Conservation (phyloP, 257 asterid genomes). For the Sherardia arvensis region DNA sequence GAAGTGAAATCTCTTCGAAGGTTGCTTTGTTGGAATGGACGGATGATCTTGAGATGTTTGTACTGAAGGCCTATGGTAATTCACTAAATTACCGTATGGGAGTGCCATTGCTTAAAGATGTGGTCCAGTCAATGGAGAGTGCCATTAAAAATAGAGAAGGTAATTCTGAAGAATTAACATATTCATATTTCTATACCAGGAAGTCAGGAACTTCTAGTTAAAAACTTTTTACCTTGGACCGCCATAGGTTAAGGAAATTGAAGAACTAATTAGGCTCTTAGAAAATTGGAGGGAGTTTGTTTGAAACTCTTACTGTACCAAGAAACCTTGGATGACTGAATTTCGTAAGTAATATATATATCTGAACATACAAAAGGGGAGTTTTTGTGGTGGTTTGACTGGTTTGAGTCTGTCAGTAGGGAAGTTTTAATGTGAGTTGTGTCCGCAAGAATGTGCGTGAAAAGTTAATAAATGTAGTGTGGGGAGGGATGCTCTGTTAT, state of each 20-base stretch:
- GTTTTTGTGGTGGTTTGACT: no score
- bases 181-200: neutral
- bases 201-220: neutral
- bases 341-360: no score
- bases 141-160: constrained; percentile 83
- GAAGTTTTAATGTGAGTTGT: neutral
- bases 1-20: constrained; percentile 28
- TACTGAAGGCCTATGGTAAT: constrained; percentile 87
- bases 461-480: no score
- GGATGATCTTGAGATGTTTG: constrained; percentile 84
- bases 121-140: constrained; percentile 82
- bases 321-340: no score
- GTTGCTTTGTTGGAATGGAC: constrained; percentile 85
- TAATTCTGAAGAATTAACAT: constrained; percentile 10
- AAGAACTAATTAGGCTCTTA: no score
- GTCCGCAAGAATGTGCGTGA: neutral
- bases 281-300: no score
- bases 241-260: no score
- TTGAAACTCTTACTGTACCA: no score
- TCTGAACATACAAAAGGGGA: no score
- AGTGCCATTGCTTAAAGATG: constrained; percentile 84
- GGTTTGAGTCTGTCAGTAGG: no score
- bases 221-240: neutral
- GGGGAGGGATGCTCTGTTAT: no score
- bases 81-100: constrained; percentile 89